Percentiles rank a stretch among this genome's conserved stretches.
Evolutionary conservation across 768 basidiomycete genomes (phyloP).

Genomic region (Leccinum uliginosum): DNA sequence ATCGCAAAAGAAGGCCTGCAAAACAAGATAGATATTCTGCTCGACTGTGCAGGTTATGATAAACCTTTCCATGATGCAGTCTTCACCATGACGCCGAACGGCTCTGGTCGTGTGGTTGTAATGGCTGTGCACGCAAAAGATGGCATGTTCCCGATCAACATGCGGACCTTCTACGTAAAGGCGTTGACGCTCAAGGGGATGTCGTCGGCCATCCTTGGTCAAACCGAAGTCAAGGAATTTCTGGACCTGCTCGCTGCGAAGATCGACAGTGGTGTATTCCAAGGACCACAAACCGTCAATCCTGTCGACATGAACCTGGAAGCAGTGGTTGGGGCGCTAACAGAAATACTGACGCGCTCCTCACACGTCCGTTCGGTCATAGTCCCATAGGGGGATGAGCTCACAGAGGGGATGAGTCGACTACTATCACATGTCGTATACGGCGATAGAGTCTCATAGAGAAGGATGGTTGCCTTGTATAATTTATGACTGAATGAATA

Average conservation of each 20-base stretch:
- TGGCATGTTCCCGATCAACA: slow-evolving; percentile 26
- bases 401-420: background rate
- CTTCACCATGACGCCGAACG: slow-evolving; percentile 29
- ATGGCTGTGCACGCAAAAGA: slow-evolving; percentile 34
- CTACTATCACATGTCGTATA: background rate
- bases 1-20: slow-evolving; percentile 22
- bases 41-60: slow-evolving; percentile 33
- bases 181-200: slow-evolving; percentile 30
- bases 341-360: slow-evolving; percentile 24
- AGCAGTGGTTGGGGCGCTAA: slow-evolving; percentile 19
- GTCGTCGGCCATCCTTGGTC: slow-evolving; percentile 23
- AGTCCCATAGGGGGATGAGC: slow-evolving; percentile 18
- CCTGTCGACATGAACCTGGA: slow-evolving; percentile 19
- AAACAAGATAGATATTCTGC: slow-evolving; percentile 32
- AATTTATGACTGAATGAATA: background rate
- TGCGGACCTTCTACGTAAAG: slow-evolving; percentile 32
- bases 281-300: slow-evolving; percentile 26
- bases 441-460: background rate
- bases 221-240: slow-evolving; percentile 24
- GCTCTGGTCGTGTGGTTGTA: slow-evolving; percentile 31
- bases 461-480: background rate
- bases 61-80: slow-evolving; percentile 32
- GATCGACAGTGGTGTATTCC: slow-evolving; percentile 26
- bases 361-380: slow-evolving; percentile 29
- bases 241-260: slow-evolving; percentile 28